phyloP scores from a whole-genome alignment of 2,329 filamentous ascomycete genomes.

The Fusarium sp. region DNA sequence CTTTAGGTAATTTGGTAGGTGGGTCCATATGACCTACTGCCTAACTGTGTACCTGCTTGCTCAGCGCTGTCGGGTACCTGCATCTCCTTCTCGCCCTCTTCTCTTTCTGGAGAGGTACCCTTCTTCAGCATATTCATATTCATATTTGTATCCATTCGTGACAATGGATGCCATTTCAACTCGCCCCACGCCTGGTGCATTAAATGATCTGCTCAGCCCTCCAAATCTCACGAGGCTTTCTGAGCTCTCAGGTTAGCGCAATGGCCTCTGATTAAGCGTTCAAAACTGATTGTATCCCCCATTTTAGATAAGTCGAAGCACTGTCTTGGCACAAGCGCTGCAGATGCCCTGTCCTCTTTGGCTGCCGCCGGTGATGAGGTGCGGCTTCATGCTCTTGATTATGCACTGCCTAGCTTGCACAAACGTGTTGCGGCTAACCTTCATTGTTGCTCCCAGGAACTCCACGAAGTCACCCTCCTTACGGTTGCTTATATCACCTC shows the following conservation, averaged over 20 bases:
- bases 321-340: not conserved
- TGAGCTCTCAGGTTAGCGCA: slow-evolving; percentile 24
- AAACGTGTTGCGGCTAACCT: slow-evolving; percentile 10
- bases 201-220: slow-evolving; percentile 24
- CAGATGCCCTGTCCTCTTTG: not conserved
- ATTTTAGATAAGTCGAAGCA: not conserved
- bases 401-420: not conserved
- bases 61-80: not conserved
- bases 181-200: not conserved
- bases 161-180: slow-evolving; percentile 2
- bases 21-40: not conserved
- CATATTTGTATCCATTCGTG: too few species aligned
- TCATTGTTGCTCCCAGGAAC: slow-evolving; percentile 7
- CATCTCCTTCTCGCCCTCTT: not conserved
- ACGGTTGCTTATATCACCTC: slow-evolving; percentile 1
- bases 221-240: slow-evolving; percentile 22
- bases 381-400: not conserved
- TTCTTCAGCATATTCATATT: not conserved
- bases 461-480: slow-evolving; percentile 9
- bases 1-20: not conserved
- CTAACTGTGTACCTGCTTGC: not conserved
- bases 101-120: not conserved
- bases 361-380: not conserved
- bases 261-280: not conserved
- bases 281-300: not conserved